These are phyloP conservation scores for Epichloe coenophiala DNA, from an alignment of 2,329 filamentous ascomycete genomes.

Conservation along the genomic window DNA sequence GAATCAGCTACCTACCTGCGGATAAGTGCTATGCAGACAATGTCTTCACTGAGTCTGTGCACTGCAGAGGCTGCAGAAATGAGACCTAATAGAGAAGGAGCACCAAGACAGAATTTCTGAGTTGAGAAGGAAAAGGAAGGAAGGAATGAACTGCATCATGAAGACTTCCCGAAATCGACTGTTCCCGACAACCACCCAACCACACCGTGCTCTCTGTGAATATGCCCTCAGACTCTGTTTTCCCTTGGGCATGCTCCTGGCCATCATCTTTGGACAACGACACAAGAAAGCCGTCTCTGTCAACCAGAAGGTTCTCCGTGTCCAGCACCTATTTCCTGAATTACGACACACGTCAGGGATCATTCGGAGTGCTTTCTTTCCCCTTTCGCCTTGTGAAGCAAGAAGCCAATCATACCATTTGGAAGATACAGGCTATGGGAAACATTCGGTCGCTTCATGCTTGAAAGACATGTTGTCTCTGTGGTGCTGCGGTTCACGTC, in stretches of 20 bases:
- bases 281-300: background rate
- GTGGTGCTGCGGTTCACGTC: slow-evolving; percentile 13
- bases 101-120: background rate
- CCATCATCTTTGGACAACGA: background rate
- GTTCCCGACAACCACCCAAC: background rate
- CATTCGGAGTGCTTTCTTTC: background rate
- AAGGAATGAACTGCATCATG: background rate
- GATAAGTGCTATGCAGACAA: background rate
- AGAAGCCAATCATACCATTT: background rate
- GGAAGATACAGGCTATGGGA: background rate
- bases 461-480: slow-evolving; percentile 8
- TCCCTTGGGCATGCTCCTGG: background rate
- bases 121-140: background rate
- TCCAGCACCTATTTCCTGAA: background rate
- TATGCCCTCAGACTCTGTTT: background rate
- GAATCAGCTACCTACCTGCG: no score
- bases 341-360: background rate
- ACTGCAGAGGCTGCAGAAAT: background rate
- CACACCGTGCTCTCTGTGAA: background rate
- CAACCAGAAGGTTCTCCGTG: background rate
- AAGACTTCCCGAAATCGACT: background rate
- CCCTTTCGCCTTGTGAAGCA: background rate
- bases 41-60: background rate
- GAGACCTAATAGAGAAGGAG: background rate
- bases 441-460: background rate